Percentiles rank a stretch among this genome's conserved stretches.
Evolutionary conservation across 768 basidiomycete genomes (phyloP).

Genomic region (Pholiota microspora): DNA sequence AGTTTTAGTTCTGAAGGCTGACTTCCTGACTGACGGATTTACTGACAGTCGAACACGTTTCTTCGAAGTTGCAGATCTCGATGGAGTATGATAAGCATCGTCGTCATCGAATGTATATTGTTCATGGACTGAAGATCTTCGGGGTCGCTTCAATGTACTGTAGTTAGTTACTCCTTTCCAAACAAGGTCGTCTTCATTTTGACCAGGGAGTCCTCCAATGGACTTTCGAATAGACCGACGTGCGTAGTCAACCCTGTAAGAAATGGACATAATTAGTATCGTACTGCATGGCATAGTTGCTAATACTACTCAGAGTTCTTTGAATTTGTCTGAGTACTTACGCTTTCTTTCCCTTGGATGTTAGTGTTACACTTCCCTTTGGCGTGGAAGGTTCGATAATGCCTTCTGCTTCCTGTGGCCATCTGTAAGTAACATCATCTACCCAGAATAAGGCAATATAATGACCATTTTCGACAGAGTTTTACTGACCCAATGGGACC

Average conservation of each 20-base stretch:
- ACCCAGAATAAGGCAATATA: not conserved
- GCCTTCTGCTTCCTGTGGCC: constrained; percentile 39
- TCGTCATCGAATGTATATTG: not conserved
- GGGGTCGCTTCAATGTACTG: constrained; percentile 20
- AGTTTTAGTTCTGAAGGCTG: constrained; percentile 35
- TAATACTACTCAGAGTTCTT: too few relatives aligned
- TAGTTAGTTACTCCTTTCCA: constrained; percentile 33
- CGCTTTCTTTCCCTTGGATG: constrained; percentile 44
- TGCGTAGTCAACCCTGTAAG: constrained; percentile 13
- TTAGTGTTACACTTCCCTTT: constrained; percentile 37
- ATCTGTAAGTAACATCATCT: not conserved
- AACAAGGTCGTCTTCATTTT: constrained; percentile 31
- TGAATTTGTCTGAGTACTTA: constrained; percentile 21
- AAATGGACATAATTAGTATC: not conserved
- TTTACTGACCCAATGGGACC: constrained; percentile 46
- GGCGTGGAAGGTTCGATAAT: constrained; percentile 35
- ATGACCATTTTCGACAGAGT: constrained; percentile 42
- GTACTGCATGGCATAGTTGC: not conserved
- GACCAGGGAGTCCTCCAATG: constrained; percentile 20
- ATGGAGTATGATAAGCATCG: constrained; percentile 2
- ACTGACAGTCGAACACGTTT: constrained; percentile 10
- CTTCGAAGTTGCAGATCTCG: constrained; percentile 4
- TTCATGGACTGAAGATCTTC: constrained; percentile 11
- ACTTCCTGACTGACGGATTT: constrained; percentile 14
- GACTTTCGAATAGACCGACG: constrained; percentile 18